A percentile compares a stretch with the other conserved stretches of the same genome.
Evolutionary conservation across 1,284 basidiomycete species (phyloP).

Genomic region (Irpex lacteus): DNA sequence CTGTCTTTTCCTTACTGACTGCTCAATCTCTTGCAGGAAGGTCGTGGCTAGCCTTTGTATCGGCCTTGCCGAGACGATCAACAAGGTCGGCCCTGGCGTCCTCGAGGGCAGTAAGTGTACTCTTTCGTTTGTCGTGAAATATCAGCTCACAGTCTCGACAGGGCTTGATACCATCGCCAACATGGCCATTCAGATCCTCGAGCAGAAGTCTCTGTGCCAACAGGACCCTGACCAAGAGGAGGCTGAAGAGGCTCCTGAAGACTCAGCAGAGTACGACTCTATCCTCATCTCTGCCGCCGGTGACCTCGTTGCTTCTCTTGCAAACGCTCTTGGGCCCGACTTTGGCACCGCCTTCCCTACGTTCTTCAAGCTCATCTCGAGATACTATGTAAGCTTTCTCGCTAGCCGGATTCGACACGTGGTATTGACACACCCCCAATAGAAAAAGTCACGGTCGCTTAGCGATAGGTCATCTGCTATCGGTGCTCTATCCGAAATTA

Average conservation of each 20-base stretch:
- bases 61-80: constrained; percentile 87
- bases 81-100: constrained; percentile 86
- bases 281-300: constrained; percentile 93
- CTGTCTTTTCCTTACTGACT: constrained; percentile 19
- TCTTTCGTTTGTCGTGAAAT: background rate
- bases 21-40: constrained; percentile 49
- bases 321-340: constrained; percentile 81
- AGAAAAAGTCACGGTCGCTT: constrained; percentile 84
- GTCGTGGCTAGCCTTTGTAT: constrained; percentile 87
- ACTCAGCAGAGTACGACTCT: constrained; percentile 95
- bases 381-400: constrained; percentile 79
- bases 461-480: constrained; percentile 94
- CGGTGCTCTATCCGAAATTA: constrained; percentile 94
- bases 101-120: constrained; percentile 62
- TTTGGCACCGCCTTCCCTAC: constrained; percentile 83
- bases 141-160: constrained; percentile 16
- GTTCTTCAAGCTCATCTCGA: constrained; percentile 89
- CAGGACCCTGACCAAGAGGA: constrained; percentile 96
- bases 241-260: constrained; percentile 74
- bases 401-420: background rate
- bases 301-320: constrained; percentile 91
- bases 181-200: constrained; percentile 81
- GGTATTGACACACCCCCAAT: constrained; percentile 14
- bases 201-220: constrained; percentile 94
- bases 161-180: constrained; percentile 80